phyloP scores from a whole-genome alignment of 495 filamentous ascomycete genomes.

The Podospora bellae-mahoneyi region DNA sequence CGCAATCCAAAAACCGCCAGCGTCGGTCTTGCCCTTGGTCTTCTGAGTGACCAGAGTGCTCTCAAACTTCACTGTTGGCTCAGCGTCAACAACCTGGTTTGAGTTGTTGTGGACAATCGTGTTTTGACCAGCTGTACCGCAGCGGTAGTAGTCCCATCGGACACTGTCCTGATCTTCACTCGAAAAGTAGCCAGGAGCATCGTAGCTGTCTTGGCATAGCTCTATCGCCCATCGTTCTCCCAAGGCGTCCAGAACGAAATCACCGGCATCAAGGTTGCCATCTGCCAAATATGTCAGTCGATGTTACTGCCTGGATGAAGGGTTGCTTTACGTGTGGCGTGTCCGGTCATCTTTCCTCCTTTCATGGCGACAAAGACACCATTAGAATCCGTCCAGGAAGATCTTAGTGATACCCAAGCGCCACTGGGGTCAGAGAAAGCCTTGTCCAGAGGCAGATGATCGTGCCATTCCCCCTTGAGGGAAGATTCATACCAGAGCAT shows the following conservation, averaged over 20 bases:
- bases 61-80: background rate
- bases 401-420: constrained; percentile 13
- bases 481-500: constrained; percentile 11
- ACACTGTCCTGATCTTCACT: constrained; percentile 9
- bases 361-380: constrained; percentile 13
- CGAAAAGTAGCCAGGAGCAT: constrained; percentile 9
- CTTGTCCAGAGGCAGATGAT: background rate
- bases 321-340: constrained; percentile 7
- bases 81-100: constrained; percentile 11
- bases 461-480: background rate
- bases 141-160: constrained; percentile 11
- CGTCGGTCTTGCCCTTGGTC: background rate
- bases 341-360: constrained; percentile 10
- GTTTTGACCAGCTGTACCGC: constrained; percentile 10
- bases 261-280: constrained; percentile 15
- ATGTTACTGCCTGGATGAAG: background rate
- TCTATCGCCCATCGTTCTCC: constrained; percentile 11
- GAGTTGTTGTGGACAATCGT: constrained; percentile 5
- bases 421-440: background rate
- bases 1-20: background rate
- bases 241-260: constrained; percentile 13
- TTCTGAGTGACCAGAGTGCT: background rate
- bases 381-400: constrained; percentile 2
- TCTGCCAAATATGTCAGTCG: background rate
- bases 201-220: constrained; percentile 12